Evolutionary conservation across 805 yeast genomes (phyloP).

Genomic region (Lachancea waltii): DNA sequence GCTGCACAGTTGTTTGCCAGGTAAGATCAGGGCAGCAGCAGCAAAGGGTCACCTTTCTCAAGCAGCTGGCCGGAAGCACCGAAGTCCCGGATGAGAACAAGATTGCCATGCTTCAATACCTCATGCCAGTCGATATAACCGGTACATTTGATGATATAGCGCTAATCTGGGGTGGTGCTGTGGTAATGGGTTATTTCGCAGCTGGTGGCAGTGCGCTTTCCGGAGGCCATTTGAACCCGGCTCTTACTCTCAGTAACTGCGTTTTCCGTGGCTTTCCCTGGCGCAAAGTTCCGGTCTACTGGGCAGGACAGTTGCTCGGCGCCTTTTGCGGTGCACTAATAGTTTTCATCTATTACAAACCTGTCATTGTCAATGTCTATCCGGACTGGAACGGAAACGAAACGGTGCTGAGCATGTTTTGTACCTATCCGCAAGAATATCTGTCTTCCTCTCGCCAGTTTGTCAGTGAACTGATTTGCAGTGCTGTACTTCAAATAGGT

Average conservation of each 20-base stretch:
- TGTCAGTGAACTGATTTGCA: constrained; percentile 41
- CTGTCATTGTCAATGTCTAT: constrained; percentile 28
- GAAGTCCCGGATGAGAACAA: constrained; percentile 8
- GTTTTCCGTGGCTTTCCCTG: constrained; percentile 47
- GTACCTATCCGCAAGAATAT: constrained; percentile 39
- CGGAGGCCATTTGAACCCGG: constrained; percentile 55
- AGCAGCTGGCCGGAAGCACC: constrained; percentile 10
- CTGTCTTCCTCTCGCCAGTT: constrained; percentile 40
- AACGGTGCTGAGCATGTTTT: constrained; percentile 39
- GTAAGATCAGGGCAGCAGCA: constrained; percentile 30
- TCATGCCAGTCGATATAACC: constrained; percentile 23
- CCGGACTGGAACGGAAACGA: constrained; percentile 25
- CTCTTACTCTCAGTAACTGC: constrained; percentile 43
- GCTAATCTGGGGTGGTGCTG: constrained; percentile 50
- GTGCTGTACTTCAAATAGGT: constrained; percentile 41
- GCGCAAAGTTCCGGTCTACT: constrained; percentile 40
- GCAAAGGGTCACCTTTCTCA: constrained; percentile 15
- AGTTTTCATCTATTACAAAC: constrained; percentile 40
- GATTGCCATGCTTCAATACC: constrained; percentile 10
- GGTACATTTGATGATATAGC: constrained; percentile 41
- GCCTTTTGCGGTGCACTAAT: constrained; percentile 42
- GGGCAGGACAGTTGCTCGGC: constrained; percentile 44
- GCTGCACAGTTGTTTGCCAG: constrained; percentile 47
- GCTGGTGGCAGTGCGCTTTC: constrained; percentile 47
- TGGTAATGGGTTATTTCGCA: constrained; percentile 43